These are phyloP conservation scores for Geosmithia putterillii DNA, from an alignment of 2,329 filamentous ascomycete species.

Conservation along the genomic window DNA sequence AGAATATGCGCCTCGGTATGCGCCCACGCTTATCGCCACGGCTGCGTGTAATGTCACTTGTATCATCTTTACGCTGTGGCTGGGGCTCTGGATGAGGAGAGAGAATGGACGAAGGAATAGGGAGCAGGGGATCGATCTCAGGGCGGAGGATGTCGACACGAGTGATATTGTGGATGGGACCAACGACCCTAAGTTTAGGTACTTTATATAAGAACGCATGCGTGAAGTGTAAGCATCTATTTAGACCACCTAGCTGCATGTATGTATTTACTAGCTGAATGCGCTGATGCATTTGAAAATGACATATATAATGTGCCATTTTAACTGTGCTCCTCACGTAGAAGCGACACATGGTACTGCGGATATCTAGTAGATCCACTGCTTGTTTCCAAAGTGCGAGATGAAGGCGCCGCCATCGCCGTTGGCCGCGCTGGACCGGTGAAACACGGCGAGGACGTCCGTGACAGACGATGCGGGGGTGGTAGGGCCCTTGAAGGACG, in stretches of 20 bases:
- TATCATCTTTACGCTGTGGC: slow-evolving; percentile 8
- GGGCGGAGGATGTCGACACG: slow-evolving; percentile 8
- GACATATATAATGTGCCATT: background rate
- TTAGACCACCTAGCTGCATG: too few relatives aligned
- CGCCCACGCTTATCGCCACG: slow-evolving; percentile 32
- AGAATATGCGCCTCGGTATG: slow-evolving; percentile 34
- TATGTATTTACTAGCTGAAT: too few relatives aligned
- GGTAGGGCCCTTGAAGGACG: slow-evolving; percentile 2
- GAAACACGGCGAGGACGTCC: background rate
- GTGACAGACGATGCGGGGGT: slow-evolving; percentile 2
- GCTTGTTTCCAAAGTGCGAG: slow-evolving; percentile 4
- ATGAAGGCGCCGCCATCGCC: slow-evolving; percentile 3
- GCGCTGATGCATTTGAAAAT: background rate
- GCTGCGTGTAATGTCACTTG: slow-evolving; percentile 7
- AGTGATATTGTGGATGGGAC: slow-evolving; percentile 6
- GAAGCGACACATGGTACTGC: background rate
- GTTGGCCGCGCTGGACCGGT: slow-evolving; percentile 1
- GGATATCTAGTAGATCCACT: slow-evolving; percentile 1
- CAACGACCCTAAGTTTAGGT: slow-evolving; percentile 6
- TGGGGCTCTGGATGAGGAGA: slow-evolving; percentile 8
- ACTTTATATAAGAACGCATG: slow-evolving; percentile 5
- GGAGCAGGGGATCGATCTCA: slow-evolving; percentile 6
- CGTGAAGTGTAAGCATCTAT: too few relatives aligned
- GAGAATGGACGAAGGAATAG: slow-evolving; percentile 6
- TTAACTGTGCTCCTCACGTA: background rate